Evolutionary conservation across 441 rosid species (phyloP), one percentile per base, ranked within the genome.

Genomic region (Breynia disticha): DNA sequence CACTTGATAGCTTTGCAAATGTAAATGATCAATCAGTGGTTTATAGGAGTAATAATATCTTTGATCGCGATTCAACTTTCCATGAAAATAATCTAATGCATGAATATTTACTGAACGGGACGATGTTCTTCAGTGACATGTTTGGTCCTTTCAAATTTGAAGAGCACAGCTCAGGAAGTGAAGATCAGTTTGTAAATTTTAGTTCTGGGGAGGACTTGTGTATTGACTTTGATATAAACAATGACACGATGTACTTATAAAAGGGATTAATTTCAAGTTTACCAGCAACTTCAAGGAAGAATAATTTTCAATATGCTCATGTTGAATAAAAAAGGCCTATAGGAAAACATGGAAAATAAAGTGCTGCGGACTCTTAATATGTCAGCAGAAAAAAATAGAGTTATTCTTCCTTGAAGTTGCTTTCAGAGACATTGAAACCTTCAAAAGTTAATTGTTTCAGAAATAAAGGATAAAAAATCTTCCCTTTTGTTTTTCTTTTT

Each of bases 101-200:
- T 35, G 66, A 37, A 14, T 65, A 39, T 48, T 42, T 63, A 17
- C 32, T 20, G 44, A 73, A 60, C 42, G 75, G 48, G 13, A 68
- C 59, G 52, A 54, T 47, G 22, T 65, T n/a, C n/a, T 54, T 39
- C 17, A 18, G n/a, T 14, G 77, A 77, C 42, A 57, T 82, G 58
- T 73, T 71, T 46, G 62, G 57, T 64, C 48, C 85, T 4, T 72
- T 79, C 70, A 73, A 70, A 57, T 71, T 82, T 21, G 81, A 73
- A 56, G 61, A 59, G 41, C 86, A 64, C 68, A 71, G 52, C 58
- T 38, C 72, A 9, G 84, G 64, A 28, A 48, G 52, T 50, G 65
- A 50, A 21, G 57, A 54, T 16, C 59, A 47, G 16, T 76, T 70
- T 24, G 49, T 60, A n/a, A 77, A 70, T 59, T 79, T 67, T 47